Conservation (phyloP, 208 protist genomes). For the Leishmania aethiopica region DNA sequence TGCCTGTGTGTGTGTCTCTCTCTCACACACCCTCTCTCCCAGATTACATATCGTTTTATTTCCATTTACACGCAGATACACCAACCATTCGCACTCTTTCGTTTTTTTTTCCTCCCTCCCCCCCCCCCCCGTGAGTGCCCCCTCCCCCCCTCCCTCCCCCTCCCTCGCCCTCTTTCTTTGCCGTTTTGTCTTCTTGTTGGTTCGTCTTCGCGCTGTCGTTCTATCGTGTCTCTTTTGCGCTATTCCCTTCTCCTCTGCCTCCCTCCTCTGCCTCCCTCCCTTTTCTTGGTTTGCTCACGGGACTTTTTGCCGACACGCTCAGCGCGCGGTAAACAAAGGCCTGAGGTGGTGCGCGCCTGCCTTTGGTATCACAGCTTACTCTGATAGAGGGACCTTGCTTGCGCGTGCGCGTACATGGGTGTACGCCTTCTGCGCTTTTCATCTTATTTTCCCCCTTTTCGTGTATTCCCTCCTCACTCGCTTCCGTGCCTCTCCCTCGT, state of each 20-base stretch:
- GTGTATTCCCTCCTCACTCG: background rate
- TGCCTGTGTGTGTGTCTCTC: background rate
- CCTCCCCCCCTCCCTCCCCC: background rate
- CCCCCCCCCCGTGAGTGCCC: too few species aligned
- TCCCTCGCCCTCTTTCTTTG: background rate
- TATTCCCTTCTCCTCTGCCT: background rate
- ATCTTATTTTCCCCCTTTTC: conserved; percentile 4
- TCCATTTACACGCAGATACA: background rate
- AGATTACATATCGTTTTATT: background rate
- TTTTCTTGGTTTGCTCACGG: too few species aligned
- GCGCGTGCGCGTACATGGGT: conserved; percentile 1
- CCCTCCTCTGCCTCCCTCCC: background rate
- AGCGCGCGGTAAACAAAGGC: background rate
- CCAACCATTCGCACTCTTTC: background rate
- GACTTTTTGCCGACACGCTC: background rate
- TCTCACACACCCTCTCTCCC: too few species aligned
- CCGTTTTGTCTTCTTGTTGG: background rate
- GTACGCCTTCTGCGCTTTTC: background rate
- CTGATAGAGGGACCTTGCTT: background rate
- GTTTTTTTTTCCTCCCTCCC: background rate
- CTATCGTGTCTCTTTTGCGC: background rate
- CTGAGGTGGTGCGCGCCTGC: background rate
- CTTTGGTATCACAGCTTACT: background rate
- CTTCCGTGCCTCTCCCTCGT: background rate
- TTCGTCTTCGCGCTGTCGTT: background rate